Base-by-base conservation (phyloP, 768 basidiomycete species). In the Boletus tylopilopsis region DNA sequence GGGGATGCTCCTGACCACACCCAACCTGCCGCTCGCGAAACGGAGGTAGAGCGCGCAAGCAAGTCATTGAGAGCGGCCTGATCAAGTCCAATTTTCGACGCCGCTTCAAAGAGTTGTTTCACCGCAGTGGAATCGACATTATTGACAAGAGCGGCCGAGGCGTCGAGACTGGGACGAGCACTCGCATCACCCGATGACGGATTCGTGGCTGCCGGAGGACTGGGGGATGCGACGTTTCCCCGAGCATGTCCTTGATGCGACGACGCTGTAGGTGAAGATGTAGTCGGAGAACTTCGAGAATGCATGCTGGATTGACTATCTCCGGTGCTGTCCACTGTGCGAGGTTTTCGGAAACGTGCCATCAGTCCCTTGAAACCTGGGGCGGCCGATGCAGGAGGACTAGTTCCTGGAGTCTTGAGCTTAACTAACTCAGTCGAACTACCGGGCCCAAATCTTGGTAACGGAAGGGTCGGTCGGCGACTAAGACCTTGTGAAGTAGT, bases 361-460 rank as follows among this genome's bases (percentile, higher is more conserved):
- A 92, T 90, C 66, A 92, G 84, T 13, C 88, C 84, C 65, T 81
- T 87, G 22, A 91, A 61, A 19, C 87, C 84, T 29, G 89, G 89
- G 18, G 82, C 76, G 23, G 85, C 79, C 19, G 84, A 81, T 4
- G 86, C 79, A 56, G 85, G 82, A n/a, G 85, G 84, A 51, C 77
- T 80, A 2, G 80, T 67, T 25, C 79, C 65, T 18, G 79, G 68
- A 4, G 78, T 73, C 62, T 81, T 85, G 51, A 78, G 76, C 55
- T 80, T 74, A 21, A 68, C 70, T 16, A 71, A 58, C 42, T 87
- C 85, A 4, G 74, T 75, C 8, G 80, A 57, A 44, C 66, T 66
- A 4, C 64, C 57, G n/a, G 58, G 42, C 7, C 55, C 54, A 5
- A 66, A 59, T 71, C 75, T 23, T 69, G 79, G 22, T 69, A 81